Evolutionary conservation across 2,329 filamentous ascomycete species (phyloP), one percentile per base, ranked within the genome.

Genomic region (Biscogniauxia marginata): DNA sequence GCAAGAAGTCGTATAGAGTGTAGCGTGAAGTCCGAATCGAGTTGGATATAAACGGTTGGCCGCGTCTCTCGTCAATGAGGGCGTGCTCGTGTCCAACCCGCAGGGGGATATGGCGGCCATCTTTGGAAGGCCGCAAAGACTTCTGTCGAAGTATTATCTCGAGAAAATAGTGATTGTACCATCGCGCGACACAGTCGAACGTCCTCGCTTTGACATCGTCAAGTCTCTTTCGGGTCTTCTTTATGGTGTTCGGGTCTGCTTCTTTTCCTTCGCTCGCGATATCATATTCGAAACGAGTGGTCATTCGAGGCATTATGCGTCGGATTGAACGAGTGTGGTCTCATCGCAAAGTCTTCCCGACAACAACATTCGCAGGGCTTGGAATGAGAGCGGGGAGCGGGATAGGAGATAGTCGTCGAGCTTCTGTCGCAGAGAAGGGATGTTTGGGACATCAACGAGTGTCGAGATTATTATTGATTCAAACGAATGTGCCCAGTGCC

Each of bases 1-100:
- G 92, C 13, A 96, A 73, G 70, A 96, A 96, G 71, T 93, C 89
- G 81, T 87, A 92, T 2, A 90, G 73, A 19, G 87, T 95, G 71
- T 96, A 96, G 49, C 91, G 85, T 61, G 89, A 91, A 0, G 90
- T 93, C 45, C 91, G 85, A 62, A 96, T 93, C 63, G 81, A 85
- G 70, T 84, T 84, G 53, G 79, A 79, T 47, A 84, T 68, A 69
- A 79, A 84, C 6, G 75, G 63, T 45, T 74, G 71, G 46, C 79
- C 80, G 23, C 80, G 78, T 53, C 80, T 76, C 34, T 78, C 70
- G 64, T 84, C 82, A 53, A 79, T 64, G 21, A 84, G 70, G 18
- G 75, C 71, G 43, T 71, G 62, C 30, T 71, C 66, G 49, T 71
- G 68, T 60, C 75, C 70, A 60, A 78, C 63, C 50, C 66, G 65